Base-by-base conservation (phyloP, 2,329 filamentous ascomycete species). In the Colletotrichum camelliae region DNA sequence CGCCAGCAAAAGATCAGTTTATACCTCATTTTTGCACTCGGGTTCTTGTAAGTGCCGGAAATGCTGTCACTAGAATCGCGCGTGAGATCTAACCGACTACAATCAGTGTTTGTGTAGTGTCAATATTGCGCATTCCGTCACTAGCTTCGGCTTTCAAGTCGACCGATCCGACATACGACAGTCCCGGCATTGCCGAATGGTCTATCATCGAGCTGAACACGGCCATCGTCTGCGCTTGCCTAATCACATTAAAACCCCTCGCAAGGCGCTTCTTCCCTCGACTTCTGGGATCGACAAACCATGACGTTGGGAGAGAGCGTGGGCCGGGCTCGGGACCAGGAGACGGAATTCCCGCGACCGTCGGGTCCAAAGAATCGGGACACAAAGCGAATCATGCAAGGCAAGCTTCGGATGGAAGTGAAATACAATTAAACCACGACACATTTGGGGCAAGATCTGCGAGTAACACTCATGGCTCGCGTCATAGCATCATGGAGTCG, bases 221-320 rank as follows among this genome's bases (percentile, higher is more conserved):
- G 5, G 78, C 79, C 72, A 78, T 82, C 24, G 77, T 81, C 5
- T 82, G 81, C 72, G 79, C 80, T 4, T 82, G 80, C 39, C 60
- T 81, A 35, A 80, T 79, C 72, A 81, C 80, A 3, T 74, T 82
- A 43, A 80, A 79, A 48, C 81, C 80, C 2, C 43, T 81, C 4
- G 24, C 79, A 15, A 68, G 62, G 27, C 77, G 82, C 6, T 79
- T 83, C 48, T 80, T 85, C 77, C 84, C 84, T 16, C 66, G 73
- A 7, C 21, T 77, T 16, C 24, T 75, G 29, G 67, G 55, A 6
- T 43, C 33, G 3, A 27, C 33, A 2, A 52, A 24, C 6, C n/a
- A 29, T 7, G 64, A 64, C 8, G 15, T 12, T 37, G 64, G 24
- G 2, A 57, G 27, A 6, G 24, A 37, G 29, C 33, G 64, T 3